These are phyloP conservation scores for Rhizopogon rudus DNA, from an alignment of 768 basidiomycete species.

Conservation along the genomic window DNA sequence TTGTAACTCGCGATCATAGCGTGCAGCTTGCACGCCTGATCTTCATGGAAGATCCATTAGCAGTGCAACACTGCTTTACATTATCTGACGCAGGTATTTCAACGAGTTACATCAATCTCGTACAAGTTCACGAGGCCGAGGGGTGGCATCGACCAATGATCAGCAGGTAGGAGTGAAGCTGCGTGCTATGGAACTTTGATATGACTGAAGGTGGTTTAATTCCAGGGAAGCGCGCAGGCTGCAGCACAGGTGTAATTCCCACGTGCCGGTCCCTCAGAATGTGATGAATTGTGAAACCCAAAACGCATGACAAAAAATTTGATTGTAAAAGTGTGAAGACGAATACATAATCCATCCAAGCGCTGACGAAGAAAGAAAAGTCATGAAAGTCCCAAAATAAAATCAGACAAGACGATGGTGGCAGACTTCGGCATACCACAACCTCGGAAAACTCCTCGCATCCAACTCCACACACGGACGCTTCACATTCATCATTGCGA, in stretches of 20 bases:
- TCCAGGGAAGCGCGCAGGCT: too few species aligned
- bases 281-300: background rate
- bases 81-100: background rate
- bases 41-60: background rate
- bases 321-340: background rate
- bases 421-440: background rate
- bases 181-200: background rate
- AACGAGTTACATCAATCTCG: background rate
- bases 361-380: background rate
- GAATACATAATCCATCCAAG: background rate
- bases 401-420: background rate
- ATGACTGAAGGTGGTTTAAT: too few species aligned
- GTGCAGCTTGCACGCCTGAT: background rate
- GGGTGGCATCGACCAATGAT: background rate
- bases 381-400: background rate
- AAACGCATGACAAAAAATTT: too few species aligned
- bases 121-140: background rate
- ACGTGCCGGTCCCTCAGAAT: background rate
- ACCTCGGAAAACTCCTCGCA: background rate
- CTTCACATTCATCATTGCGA: background rate
- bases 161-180: background rate
- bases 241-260: background rate
- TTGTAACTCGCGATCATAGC: background rate
- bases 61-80: background rate
- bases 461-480: background rate